Evolutionary conservation across 768 basidiomycete genomes (phyloP), one percentile per base, ranked within the genome.

Genomic region (Pleurotus ostreatus): DNA sequence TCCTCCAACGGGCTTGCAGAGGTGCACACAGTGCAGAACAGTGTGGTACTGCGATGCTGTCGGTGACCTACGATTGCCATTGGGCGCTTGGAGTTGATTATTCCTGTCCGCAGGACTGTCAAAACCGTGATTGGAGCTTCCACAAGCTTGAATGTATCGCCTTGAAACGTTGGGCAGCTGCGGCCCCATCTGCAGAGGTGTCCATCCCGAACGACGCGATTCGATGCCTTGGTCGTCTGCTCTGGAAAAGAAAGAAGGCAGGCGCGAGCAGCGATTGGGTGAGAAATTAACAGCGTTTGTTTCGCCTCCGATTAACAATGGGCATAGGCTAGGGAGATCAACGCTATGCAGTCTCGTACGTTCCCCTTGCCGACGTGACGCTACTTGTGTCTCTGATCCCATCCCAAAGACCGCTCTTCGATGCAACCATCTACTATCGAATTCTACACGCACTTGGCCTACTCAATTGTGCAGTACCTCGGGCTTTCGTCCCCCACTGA

Each of bases 121-220:
- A 93, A 72, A 83, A 71, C 40, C 65, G 68, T 25, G 92, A 92
- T 61, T 94, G 92, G 94, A 18, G 64, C 0, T 37, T 79, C 2
- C 95, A 97, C 68, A 90, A 86, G 68, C 67, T 69, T 1, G 95
- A 98, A 76, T 98, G 96, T 64, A 56, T 59, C 4, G 86, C 91
- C 0, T 71, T 95, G 7, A 77, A 77, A 55, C 71, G 70, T 53
- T 87, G 85, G 88, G 73, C 73, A 1, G 66, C 75, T 25, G 62
- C 73, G 13, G 81, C 82, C 4, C 78, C 81, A 2, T 80, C 79
- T 2, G 57, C 68, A 11, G 75, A 78, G 8, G 59, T 77, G 3
- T 58, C 77, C 3, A 63, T 87, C 15, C 92, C 94, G 0, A 84
- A 78, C 30, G 94, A 96, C 57, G 89, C 88, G 1, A 77, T 96